These are phyloP conservation scores for Neurospora crassa DNA, from an alignment of 2,329 filamentous ascomycete species.

Conservation along the genomic window DNA sequence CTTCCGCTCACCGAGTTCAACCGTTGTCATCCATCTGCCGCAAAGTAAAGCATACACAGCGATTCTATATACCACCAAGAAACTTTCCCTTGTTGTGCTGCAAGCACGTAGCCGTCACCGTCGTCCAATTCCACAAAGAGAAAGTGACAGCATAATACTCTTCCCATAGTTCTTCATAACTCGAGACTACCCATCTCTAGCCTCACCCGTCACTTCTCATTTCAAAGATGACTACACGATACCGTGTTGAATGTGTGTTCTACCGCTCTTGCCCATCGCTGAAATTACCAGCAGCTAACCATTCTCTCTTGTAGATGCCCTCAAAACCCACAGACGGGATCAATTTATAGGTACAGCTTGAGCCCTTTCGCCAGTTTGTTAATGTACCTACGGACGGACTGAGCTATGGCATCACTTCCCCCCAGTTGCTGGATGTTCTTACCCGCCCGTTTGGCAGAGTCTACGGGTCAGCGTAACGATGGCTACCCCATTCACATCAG, in stretches of 20 bases:
- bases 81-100: background rate
- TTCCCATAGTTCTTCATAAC: background rate
- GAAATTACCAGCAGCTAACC: conserved; percentile 6
- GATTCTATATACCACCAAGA: background rate
- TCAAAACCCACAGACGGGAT: conserved; percentile 80
- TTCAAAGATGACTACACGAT: conserved; percentile 48
- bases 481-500: background rate
- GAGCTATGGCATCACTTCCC: background rate
- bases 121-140: background rate
- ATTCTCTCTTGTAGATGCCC: conserved; percentile 35
- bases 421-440: background rate
- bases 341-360: conserved; percentile 62
- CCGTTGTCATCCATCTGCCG: background rate
- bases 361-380: background rate
- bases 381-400: background rate
- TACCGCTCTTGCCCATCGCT: background rate
- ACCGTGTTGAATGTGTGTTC: conserved; percentile 63
- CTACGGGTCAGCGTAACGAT: background rate
- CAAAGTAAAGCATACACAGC: background rate
- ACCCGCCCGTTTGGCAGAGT: background rate
- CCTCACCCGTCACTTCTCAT: background rate
- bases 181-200: background rate
- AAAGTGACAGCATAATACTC: background rate
- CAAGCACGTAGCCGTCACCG: background rate
- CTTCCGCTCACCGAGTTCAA: background rate